Base-by-base conservation (phyloP, 2,329 filamentous ascomycete species). In the Parastagonospora avenae region DNA sequence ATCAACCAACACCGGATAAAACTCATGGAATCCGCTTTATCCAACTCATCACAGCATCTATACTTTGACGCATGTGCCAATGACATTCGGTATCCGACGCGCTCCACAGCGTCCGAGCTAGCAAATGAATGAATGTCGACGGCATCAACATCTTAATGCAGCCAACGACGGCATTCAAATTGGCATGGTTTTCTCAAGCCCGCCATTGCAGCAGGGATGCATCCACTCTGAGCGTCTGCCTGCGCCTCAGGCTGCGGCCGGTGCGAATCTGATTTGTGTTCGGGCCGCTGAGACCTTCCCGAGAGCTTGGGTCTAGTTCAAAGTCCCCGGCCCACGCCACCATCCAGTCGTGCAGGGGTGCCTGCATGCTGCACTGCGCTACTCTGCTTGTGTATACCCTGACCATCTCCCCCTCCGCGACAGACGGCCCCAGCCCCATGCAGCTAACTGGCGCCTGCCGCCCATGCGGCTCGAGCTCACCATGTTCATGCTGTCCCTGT, bases 261-360 rank as follows among this genome's bases (percentile, higher is more conserved):
- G 55, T 52, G 52, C 58, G 59, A 59, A 57, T 65, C 50, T 67
- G 57, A 65, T 65, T 68, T 60, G 63, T 66, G 46, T 55, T 66
- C 67, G 68, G 68, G 62, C 68, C 70, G 70, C 65, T 64, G 48
- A 61, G 59, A 61, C 58, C 59, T 59, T 68, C 67, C 68, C 68
- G 68, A 63, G 51, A 54, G 57, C 56, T 53, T 62, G 67, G 68
- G 56, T 50, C 52, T 44, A 48, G 50, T 60, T 50, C 30, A 45
- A 55, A 47, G 54, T 49, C 60, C 58, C 56, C 51, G 54, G 58
- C 54, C 54, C 53, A 57, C 64, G 62, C 62, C 62, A 59, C 60
- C 45, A 55, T 46, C 45, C 37, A 42, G 42, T 53, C 44, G 42
- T 53, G 49, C 53, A 52, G 52, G 57, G 50, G 46, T 44, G 46